Evolutionary conservation across 2,329 filamentous ascomycete species (phyloP), one percentile per base, ranked within the genome.

Genomic region (Amphichorda felina): DNA sequence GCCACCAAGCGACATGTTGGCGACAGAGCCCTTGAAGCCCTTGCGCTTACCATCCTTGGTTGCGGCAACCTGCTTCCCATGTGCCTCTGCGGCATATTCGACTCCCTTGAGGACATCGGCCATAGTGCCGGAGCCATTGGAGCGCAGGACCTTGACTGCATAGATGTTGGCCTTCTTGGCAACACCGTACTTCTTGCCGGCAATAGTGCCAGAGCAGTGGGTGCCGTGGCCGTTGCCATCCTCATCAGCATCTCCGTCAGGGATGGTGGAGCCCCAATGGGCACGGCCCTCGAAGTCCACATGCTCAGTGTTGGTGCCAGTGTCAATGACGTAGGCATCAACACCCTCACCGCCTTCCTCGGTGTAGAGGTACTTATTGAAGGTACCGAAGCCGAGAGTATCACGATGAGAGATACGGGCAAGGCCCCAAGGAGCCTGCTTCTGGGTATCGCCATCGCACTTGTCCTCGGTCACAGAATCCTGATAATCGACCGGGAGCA

Each of bases 181-280:
- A 45, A 98, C 91, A 75, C 91, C 91, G 57, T 94, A 98, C 72
- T 94, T 95, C 78, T 91, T 93, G 58, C 93, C 91, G 46, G 84
- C 91, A 52, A 98, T 81, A 43, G 93, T 98, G 50, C 91, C 91
- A 45, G 91, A 96, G 79, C 91, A 98, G 74, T 98, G 91, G 53
- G 91, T 98, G 52, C 91, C 91, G 70, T 98, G 91, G 43, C 91
- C 91, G 53, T 98, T 98, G 60, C 91, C 91, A 65, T 98, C 91
- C 49, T 75, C 71, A 56, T 98, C 91, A 34, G 72, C 79, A 56
- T 98, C 88, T 42, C 79, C 79, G 33, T 60, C 47, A 42, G 93
- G 93, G 50, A 98, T 88, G 47, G 91, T 98, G 77, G 94, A 91
- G 58, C 91, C 91, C 91, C 91, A 98, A 52, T 75, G 70, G 49